A percentile compares a stretch with the other conserved stretches of the same genome.
phyloP scores from a whole-genome alignment of 2,329 filamentous ascomycete genomes.

The Claviceps pazoutovae region DNA sequence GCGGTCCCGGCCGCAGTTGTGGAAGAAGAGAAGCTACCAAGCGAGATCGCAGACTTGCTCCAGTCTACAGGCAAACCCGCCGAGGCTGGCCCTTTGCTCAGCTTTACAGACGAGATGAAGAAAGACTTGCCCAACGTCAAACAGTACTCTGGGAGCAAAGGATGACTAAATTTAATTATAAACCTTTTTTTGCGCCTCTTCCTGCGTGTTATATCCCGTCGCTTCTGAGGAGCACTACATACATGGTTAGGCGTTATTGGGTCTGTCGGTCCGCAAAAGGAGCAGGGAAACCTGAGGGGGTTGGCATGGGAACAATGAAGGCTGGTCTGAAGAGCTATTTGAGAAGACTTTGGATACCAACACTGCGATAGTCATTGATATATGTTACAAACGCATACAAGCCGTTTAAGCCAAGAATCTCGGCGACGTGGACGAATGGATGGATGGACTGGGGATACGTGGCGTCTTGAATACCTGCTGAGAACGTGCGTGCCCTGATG shows the following conservation, averaged over 20 bases:
- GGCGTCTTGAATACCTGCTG: background rate
- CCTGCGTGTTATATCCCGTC: background rate
- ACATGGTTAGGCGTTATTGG: conserved; percentile 5
- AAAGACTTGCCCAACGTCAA: conserved; percentile 27
- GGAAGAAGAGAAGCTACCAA: conserved; percentile 5
- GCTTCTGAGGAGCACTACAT: background rate
- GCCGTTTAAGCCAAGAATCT: background rate
- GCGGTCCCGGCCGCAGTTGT: background rate
- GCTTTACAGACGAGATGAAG: conserved; percentile 42
- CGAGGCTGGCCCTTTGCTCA: conserved; percentile 34
- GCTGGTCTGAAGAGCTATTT: background rate
- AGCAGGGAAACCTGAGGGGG: background rate
- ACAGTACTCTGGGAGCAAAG: background rate
- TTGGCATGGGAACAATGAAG: background rate
- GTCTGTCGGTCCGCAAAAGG: background rate
- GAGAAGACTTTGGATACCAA: background rate
- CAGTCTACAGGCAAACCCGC: conserved; percentile 32
- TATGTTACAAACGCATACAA: background rate
- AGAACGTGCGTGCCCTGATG: background rate
- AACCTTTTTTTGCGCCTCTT: background rate
- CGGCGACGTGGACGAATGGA: background rate
- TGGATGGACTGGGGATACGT: background rate
- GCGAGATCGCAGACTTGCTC: conserved; percentile 31
- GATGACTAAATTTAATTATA: background rate
- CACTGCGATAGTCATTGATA: background rate